These are phyloP conservation scores for Fraxinus latifolia DNA, from an alignment of 305 asterid species.

Conservation along the genomic window DNA sequence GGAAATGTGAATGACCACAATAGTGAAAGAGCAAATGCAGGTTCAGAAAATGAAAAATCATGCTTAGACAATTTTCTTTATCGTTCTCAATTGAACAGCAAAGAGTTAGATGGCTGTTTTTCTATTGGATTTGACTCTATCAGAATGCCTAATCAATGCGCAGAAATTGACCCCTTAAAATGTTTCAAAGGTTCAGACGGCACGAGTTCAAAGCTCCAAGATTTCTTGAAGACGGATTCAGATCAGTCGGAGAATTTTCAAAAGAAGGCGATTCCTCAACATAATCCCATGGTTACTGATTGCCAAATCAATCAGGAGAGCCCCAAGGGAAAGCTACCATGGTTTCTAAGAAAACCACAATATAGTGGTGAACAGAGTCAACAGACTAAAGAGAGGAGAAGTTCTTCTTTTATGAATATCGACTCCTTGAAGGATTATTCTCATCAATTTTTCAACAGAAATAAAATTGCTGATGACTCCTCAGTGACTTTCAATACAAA, in stretches of 20 bases:
- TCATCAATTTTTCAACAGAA: constrained; percentile 45
- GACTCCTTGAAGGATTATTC: constrained; percentile 59
- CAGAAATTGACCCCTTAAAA: constrained; percentile 17
- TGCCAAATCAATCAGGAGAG: constrained; percentile 22
- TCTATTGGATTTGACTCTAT: constrained; percentile 11
- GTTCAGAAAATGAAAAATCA: constrained; percentile 18
- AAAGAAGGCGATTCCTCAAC: constrained; percentile 19
- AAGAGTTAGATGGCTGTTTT: constrained; percentile 25
- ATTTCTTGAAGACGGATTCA: constrained; percentile 19
- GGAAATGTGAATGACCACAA: constrained; percentile 18
- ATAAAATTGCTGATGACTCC: constrained; percentile 28
- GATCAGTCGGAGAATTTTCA: constrained; percentile 19
- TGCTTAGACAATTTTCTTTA: constrained; percentile 15
- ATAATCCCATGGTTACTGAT: constrained; percentile 17
- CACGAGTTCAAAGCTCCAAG: constrained; percentile 17
- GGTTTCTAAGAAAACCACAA: constrained; percentile 43
- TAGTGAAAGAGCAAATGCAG: constrained; percentile 21
- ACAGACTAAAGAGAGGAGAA: constrained; percentile 28
- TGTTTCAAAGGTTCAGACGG: constrained; percentile 23
- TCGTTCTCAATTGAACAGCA: constrained; percentile 16
- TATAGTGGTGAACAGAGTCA: constrained; percentile 28
- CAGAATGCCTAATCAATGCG: constrained; percentile 13
- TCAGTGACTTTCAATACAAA: constrained; percentile 29
- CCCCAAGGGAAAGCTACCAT: constrained; percentile 32
- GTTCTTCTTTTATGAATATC: constrained; percentile 59